Base-by-base conservation (phyloP, 345 rosid species). In the Salix exigua region DNA sequence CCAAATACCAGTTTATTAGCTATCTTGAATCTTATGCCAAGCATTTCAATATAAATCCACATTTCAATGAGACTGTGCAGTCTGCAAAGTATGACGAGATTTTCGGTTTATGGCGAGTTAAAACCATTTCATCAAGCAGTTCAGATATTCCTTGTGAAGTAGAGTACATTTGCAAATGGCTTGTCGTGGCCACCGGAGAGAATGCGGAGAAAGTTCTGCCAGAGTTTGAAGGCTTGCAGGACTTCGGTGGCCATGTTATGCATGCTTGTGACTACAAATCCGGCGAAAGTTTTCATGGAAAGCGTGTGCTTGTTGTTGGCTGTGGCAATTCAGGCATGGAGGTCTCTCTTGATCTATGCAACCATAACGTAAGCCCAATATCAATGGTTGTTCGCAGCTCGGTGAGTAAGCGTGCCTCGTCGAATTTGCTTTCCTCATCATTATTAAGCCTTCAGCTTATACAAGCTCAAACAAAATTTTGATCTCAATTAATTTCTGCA, bases 311-410 rank as follows among this genome's bases (percentile, higher is more conserved):
- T 11, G 94, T 93, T 0, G 98, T 93, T 5, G 98, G 98, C 40
- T 93, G 98, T 12, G 98, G 97, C 37, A 90, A 93, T 86, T 93
- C 98, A 11, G 98, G 98, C 70, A 93, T 93, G 98, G 98, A 93
- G 76, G 91, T 91, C 31, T 90, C 94, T 80, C 85, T 91, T 4
- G 98, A 93, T 82, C 95, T 93, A 62, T 87, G 89, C 76, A 91
- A 91, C 50, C 86, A 91, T 68, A 84, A 87, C 51, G 94, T 90
- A 18, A 84, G 79, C 74, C 97, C 97, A n/a, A n/a, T n/a, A 31
- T 90, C 91, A 21, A 89, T 93, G 93, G 98, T 93, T 38, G 97
- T 90, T 72, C 88, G 98, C 51, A 88, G 88, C 85, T 78, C 95
- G 61, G 98, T 93, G 80, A 83, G 97, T 10, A 30, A 70, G 38